Conservation (phyloP, 805 yeast species). For the Lipomyces starkeyi region DNA sequence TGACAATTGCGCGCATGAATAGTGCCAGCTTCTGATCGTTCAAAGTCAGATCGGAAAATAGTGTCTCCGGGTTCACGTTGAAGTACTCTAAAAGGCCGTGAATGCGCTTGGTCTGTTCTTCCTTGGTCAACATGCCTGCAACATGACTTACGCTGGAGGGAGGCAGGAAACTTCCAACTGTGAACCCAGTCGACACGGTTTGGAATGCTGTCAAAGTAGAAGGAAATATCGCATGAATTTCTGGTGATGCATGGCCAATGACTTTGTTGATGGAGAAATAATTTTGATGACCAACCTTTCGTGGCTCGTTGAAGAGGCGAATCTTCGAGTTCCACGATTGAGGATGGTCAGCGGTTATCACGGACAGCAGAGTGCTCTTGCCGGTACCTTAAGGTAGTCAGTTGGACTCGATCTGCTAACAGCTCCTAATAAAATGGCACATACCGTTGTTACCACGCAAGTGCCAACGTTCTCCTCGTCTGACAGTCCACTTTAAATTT, state of each 20-base stretch:
- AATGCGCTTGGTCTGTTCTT: constrained; percentile 50
- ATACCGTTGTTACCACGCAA: constrained; percentile 83
- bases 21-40: constrained; percentile 80
- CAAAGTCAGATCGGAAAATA: constrained; percentile 62
- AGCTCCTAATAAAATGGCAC: not conserved
- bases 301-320: constrained; percentile 64
- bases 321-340: constrained; percentile 87
- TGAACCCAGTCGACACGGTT: constrained; percentile 73
- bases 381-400: constrained; percentile 55
- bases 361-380: constrained; percentile 82
- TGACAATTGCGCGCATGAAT: constrained; percentile 77
- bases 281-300: constrained; percentile 75
- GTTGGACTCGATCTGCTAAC: not conserved
- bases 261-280: constrained; percentile 77
- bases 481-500: constrained; percentile 68
- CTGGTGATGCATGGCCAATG: constrained; percentile 93
- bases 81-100: constrained; percentile 57
- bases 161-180: constrained; percentile 67
- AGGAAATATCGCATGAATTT: constrained; percentile 87
- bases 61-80: constrained; percentile 51
- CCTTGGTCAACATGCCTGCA: constrained; percentile 27
- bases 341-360: constrained; percentile 94
- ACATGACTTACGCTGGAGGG: constrained; percentile 49
- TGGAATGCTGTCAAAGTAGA: constrained; percentile 56
- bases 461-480: constrained; percentile 83